Conservation (phyloP, 768 basidiomycete species). For the Roridomyces roridus region DNA sequence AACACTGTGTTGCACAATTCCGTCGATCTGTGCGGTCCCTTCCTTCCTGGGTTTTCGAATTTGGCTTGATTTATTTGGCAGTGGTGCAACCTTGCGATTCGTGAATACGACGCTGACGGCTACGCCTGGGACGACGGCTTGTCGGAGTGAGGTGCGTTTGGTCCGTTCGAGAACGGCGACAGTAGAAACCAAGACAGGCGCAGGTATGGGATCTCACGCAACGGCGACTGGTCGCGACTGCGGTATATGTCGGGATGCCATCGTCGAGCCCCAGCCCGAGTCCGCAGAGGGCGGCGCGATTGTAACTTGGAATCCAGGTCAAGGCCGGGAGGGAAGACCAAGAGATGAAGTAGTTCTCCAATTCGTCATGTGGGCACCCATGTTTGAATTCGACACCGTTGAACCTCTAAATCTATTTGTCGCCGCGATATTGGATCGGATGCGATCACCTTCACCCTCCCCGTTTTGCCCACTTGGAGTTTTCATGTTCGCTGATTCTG, state of each 20-base stretch:
- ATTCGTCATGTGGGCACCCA: no score
- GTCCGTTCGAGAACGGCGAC: background rate
- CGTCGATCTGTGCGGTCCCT: slow-evolving; percentile 40
- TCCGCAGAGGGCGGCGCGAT: no score
- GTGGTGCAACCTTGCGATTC: slow-evolving; percentile 51
- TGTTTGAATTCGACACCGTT: no score
- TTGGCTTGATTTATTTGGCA: slow-evolving; percentile 22
- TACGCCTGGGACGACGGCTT: slow-evolving; percentile 32
- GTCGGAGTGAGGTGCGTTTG: slow-evolving; percentile 46
- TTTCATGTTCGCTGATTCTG: no score
- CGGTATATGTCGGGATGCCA: slow-evolving; percentile 9
- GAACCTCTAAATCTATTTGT: no score
- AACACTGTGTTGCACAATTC: slow-evolving; percentile 52
- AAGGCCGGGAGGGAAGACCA: no score
- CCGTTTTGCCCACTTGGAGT: no score
- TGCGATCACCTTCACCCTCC: no score
- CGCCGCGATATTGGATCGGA: no score
- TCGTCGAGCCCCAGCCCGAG: no score
- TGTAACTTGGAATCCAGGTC: no score
- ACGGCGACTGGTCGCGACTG: slow-evolving; percentile 13
- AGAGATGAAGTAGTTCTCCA: no score
- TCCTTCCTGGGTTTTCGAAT: background rate
- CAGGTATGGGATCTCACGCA: slow-evolving; percentile 23
- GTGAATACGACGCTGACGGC: slow-evolving; percentile 42
- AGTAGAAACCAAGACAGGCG: background rate